Evolutionary conservation across 768 basidiomycete species (phyloP), one percentile per base, ranked within the genome.

Genomic region (Boletus bicolor): DNA sequence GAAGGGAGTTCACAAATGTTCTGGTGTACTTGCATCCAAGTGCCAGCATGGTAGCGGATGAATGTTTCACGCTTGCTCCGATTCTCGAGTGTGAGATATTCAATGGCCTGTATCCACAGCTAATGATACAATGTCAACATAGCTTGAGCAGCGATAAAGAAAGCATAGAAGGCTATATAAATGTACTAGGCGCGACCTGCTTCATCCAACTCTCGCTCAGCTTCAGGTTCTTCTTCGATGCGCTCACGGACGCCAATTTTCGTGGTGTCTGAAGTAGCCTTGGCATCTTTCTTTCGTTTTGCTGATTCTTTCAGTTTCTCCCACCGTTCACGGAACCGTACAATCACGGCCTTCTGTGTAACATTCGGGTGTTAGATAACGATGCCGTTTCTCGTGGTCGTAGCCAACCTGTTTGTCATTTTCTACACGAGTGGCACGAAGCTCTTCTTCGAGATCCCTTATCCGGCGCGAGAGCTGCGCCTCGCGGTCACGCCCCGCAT

Each of bases 241-340:
- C 81, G 79, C 54, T 90, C 87, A 57, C 82, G 77, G 41, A 85
- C 77, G 32, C 74, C 71, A 24, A 75, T 62, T 38, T 73, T 72
- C 62, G 77, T 65, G 17, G 73, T 75, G 21, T 77, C 80, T 17
- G 79, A 77, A 9, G 79, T 81, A 14, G 74, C 77, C 62, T 80
- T 82, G 49, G 85, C 85, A 64, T 89, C 87, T 68, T 91, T 89
- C 75, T 93, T 92, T 57, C 87, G 83, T 71, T 86, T 91, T 8
- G 90, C 87, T 28, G 87, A 88, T 65, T 93, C 92, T 68, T 93
- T 93, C 54, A 93, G 75, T 69, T 91, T 92, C 68, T 90, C 89
- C 91, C 91, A 93, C 39, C 89, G 80, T 72, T 93, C 91, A 28
- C 87, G 82, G 72, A 89, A 93, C 63, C 88, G 87, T 21, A 79